Evolutionary conservation across 2,329 filamentous ascomycete species (phyloP).

Genomic region (Claviceps monticola): DNA sequence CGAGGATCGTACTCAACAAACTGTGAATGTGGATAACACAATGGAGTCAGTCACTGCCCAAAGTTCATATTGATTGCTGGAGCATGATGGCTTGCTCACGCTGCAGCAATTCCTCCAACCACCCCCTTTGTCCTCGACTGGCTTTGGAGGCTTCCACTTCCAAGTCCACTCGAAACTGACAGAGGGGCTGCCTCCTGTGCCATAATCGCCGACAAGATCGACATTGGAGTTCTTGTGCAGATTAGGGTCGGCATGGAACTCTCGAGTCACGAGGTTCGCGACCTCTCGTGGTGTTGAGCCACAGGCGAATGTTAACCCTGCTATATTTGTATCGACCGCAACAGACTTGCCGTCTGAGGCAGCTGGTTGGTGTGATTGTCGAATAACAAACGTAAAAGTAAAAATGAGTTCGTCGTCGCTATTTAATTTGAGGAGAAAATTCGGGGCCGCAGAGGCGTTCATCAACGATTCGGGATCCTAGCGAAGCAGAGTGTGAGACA

Average conservation of each 20-base stretch:
- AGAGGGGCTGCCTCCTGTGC: conserved; percentile 67
- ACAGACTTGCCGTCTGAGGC: conserved; percentile 34
- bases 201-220: conserved; percentile 82
- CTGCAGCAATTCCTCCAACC: conserved; percentile 96
- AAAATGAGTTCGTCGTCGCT: conserved; percentile 91
- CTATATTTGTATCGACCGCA: conserved; percentile 60
- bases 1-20: conserved; percentile 96
- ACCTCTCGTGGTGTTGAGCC: conserved; percentile 76
- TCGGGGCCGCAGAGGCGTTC: conserved; percentile 36
- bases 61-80: background rate
- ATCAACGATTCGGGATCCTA: conserved; percentile 62
- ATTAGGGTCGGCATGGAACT: conserved; percentile 95
- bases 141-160: conserved; percentile 90
- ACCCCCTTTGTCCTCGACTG: conserved; percentile 65
- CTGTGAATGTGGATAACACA: conserved; percentile 24
- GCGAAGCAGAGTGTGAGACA: conserved; percentile 4
- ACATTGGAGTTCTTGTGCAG: conserved; percentile 96
- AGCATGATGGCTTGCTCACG: conserved; percentile 26
- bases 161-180: conserved; percentile 90
- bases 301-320: conserved; percentile 83
- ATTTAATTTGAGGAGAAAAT: conserved; percentile 72
- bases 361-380: conserved; percentile 32
- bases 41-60: background rate
- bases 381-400: conserved; percentile 78
- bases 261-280: conserved; percentile 83